Conservation (phyloP, 2,329 filamentous ascomycete species). For the Hymenoscyphus fraxineus region DNA sequence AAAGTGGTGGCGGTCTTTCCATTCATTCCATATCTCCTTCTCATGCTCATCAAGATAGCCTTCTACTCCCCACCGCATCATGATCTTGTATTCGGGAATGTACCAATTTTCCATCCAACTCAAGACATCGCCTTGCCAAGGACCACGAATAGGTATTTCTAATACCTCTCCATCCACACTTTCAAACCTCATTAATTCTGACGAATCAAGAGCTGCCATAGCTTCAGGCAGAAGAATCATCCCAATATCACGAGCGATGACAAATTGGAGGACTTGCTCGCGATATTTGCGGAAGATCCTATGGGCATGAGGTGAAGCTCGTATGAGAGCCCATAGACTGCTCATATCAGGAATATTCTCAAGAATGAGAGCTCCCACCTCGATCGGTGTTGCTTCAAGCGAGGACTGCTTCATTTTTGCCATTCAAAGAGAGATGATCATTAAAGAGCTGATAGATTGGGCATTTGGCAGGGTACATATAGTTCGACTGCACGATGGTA, state of each 20-base stretch:
- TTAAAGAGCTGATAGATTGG: too few species aligned
- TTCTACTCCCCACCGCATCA: constrained; percentile 6
- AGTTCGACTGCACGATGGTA: neutral
- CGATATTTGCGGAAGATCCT: constrained; percentile 8
- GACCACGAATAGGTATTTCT: neutral
- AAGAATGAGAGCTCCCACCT: constrained; percentile 1
- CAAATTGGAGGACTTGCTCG: constrained; percentile 5
- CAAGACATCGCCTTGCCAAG: neutral
- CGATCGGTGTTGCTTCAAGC: neutral
- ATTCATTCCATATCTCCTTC: neutral
- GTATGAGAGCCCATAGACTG: constrained; percentile 12
- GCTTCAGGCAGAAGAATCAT: constrained; percentile 2
- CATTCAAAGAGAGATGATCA: neutral
- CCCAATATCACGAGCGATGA: constrained; percentile 12
- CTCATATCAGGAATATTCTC: constrained; percentile 8
- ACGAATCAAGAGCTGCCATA: constrained; percentile 9
- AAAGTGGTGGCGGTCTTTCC: neutral
- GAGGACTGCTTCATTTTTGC: neutral
- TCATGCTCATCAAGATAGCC: neutral
- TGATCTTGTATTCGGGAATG: neutral
- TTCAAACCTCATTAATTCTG: neutral
- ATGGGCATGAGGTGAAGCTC: constrained; percentile 7
- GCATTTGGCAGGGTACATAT: too few species aligned
- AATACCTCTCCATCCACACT: neutral
- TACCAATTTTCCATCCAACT: constrained; percentile 6